Conservation (phyloP, 306 rosid species). For the Coriaria nepalensis region DNA sequence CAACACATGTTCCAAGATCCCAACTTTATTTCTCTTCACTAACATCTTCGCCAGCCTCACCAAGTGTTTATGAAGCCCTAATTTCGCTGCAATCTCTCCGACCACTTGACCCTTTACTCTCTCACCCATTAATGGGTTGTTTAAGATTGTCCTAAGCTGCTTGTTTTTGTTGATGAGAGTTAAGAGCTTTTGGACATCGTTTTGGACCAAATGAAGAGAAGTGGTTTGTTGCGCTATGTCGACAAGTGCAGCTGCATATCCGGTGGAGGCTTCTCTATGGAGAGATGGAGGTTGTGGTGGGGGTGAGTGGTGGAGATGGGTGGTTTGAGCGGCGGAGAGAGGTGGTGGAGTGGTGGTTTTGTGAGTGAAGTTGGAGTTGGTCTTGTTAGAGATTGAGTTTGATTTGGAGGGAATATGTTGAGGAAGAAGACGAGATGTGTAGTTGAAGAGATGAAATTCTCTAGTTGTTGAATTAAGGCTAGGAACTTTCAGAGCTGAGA, state of each 20-base stretch:
- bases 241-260: conserved; percentile 68
- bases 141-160: conserved; percentile 13
- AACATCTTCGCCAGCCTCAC: conserved; percentile 49
- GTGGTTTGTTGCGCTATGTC: conserved; percentile 40
- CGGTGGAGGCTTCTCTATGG: conserved; percentile 42
- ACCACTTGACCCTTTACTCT: conserved; percentile 23
- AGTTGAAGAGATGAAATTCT: conserved; percentile 29
- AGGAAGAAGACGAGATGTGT: conserved; percentile 18
- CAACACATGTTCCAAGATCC: conserved; percentile 35
- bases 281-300: conserved; percentile 11
- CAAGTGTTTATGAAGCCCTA: conserved; percentile 36
- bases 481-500: conserved; percentile 40
- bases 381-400: conserved; percentile 17
- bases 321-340: conserved; percentile 15
- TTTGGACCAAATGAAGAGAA: conserved; percentile 38
- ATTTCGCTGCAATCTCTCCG: conserved; percentile 23
- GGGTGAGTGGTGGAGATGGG: conserved; percentile 13
- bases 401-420: conserved; percentile 21
- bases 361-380: conserved; percentile 22
- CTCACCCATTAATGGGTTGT: conserved; percentile 16
- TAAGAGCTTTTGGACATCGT: conserved; percentile 41
- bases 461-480: conserved; percentile 24
- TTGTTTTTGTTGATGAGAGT: conserved; percentile 19
- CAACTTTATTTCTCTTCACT: conserved; percentile 36
- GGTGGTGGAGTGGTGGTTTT: conserved; percentile 10